Base-by-base conservation (phyloP, 2,329 filamentous ascomycete species). In the Fusarium verticillioides region DNA sequence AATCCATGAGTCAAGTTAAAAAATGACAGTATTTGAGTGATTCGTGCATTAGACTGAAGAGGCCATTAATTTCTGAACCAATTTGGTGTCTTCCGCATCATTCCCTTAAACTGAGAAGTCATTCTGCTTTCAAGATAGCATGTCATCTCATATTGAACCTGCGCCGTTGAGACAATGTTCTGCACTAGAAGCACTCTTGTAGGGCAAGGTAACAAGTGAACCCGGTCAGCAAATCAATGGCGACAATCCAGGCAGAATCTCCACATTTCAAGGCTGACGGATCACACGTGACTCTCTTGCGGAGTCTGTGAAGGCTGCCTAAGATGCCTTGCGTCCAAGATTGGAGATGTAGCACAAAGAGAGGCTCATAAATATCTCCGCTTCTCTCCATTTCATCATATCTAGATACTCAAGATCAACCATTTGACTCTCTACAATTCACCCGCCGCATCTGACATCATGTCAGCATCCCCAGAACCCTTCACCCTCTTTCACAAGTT, bases 401-500 rank as follows among this genome's bases (percentile, higher is more conserved):
- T 2, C 8, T 21, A 54, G 18, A 39, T 9, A 37, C 9, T 12
- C n/a, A 16, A 21, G 15, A 23, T 4, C 7, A 23, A 23, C 15
- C 0, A 21, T 0, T 21, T 30, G 9, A 47, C 19, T 30, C 44
- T 47, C 19, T 44, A 3, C 6, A 46, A 0, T 11, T 28, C 44
- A 21, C 12, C 1, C 19, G 18, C 6, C 44, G 0, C 30, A 19
- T 50, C 2, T 49, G 11, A 28, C 54, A 62, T 7, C 26, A 68
- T 68, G 65, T 50, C 54, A 18, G 16, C 43, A 26, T 42, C 52
- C 11, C 12, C 15, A 11, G 19, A 52, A 9, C 23, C 40, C 9
- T 69, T 69, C 9, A 49, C 59, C 2, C 16, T 57, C 2, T 69
- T 69, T 30, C 52, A 21, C 13, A 50, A 28, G 21, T 59, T 69